Evolutionary conservation across 768 basidiomycete genomes (phyloP).

Genomic region (Lentinula sp.): DNA sequence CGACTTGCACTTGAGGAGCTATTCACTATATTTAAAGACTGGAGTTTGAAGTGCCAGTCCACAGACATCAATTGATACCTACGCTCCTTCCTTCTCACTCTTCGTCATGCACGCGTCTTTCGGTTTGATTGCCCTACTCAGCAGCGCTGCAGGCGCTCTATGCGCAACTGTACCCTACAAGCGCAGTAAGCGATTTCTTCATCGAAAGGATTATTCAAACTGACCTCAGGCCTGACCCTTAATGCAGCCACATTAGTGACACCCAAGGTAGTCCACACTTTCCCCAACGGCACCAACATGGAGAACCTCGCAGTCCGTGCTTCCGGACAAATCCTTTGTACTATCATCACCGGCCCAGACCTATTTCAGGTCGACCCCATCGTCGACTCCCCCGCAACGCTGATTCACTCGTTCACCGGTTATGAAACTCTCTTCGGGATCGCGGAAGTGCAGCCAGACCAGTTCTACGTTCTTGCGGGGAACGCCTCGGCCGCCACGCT

Average conservation of each 20-base stretch:
- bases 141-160: background rate
- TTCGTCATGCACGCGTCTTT: background rate
- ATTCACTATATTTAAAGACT: background rate
- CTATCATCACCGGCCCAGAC: background rate
- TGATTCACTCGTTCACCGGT: background rate
- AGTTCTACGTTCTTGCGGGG: conserved; percentile 1
- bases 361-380: background rate
- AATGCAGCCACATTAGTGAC: background rate
- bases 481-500: background rate
- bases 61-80: background rate
- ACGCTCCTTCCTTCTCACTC: background rate
- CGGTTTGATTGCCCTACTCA: background rate
- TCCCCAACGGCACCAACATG: background rate
- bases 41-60: background rate
- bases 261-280: background rate
- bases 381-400: background rate
- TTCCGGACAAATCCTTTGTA: background rate
- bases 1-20: background rate
- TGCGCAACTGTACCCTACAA: background rate
- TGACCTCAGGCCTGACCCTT: background rate
- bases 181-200: background rate
- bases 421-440: background rate
- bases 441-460: background rate
- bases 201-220: too few relatives aligned
- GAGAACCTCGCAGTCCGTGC: conserved; percentile 1